These are phyloP conservation scores for Lasiodiplodia citricola DNA, from an alignment of 2,329 filamentous ascomycete genomes.

Conservation along the genomic window DNA sequence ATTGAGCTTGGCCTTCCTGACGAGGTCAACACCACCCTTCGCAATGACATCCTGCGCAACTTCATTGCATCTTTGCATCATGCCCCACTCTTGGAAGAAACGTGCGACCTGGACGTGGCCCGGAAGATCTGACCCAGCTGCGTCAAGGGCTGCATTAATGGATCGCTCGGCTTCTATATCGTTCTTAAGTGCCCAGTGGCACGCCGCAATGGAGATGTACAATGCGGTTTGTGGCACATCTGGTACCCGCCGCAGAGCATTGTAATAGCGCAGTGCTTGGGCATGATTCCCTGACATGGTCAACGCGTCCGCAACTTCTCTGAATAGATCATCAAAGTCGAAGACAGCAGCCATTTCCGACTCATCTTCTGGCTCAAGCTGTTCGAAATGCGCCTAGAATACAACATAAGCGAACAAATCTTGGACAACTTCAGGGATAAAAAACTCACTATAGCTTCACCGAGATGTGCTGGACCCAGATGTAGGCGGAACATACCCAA, in stretches of 20 bases:
- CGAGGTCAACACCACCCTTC: slow-evolving; percentile 55
- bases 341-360: slow-evolving; percentile 58
- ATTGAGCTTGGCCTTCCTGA: slow-evolving; percentile 51
- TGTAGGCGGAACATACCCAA: slow-evolving; percentile 83
- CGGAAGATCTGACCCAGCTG: slow-evolving; percentile 73
- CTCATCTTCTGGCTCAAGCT: slow-evolving; percentile 69
- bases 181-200: slow-evolving; percentile 69
- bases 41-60: slow-evolving; percentile 71
- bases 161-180: slow-evolving; percentile 75
- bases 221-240: slow-evolving; percentile 53
- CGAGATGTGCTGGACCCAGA: slow-evolving; percentile 62
- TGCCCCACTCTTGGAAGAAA: slow-evolving; percentile 73
- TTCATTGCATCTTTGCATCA: slow-evolving; percentile 58
- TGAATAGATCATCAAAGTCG: slow-evolving; percentile 79
- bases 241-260: slow-evolving; percentile 54
- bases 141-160: slow-evolving; percentile 75
- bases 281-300: slow-evolving; percentile 56
- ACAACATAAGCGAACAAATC: not conserved
- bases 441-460: slow-evolving; percentile 74
- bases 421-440: not conserved
- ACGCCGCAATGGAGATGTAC: slow-evolving; percentile 50
- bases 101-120: slow-evolving; percentile 81
- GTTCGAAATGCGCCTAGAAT: slow-evolving; percentile 54
- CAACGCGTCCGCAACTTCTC: slow-evolving; percentile 69
- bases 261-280: slow-evolving; percentile 65